These are phyloP conservation scores for Eucalyptus shirleyi DNA, from an alignment of 345 rosid species.

Conservation along the genomic window DNA sequence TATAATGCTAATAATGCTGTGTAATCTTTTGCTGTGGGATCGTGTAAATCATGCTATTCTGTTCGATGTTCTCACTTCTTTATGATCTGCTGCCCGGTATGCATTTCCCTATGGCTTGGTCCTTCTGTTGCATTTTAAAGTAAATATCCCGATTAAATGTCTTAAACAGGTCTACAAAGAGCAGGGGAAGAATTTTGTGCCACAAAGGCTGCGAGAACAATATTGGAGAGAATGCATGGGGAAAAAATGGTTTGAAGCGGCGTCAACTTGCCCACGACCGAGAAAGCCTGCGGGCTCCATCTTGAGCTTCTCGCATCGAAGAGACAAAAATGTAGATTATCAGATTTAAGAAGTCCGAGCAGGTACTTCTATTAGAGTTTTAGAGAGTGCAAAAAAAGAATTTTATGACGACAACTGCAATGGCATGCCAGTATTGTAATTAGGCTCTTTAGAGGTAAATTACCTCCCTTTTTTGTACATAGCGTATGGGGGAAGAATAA, in stretches of 20 bases:
- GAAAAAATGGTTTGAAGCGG: not conserved
- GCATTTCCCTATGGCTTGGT: not conserved
- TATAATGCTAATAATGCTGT: not conserved
- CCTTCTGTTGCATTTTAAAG: not conserved
- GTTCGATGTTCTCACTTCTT: not conserved
- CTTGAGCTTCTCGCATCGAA: not conserved
- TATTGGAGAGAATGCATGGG: not conserved
- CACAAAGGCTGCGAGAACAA: not conserved
- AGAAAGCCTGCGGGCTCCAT: not conserved
- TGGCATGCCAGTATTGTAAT: not conserved
- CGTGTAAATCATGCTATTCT: not conserved
- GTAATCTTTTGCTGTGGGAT: not conserved
- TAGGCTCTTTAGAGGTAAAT: not conserved
- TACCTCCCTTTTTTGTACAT: not conserved
- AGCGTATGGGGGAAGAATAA: not conserved
- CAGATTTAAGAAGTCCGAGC: not conserved
- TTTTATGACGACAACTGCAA: not conserved
- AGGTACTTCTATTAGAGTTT: not conserved
- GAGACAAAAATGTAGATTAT: not conserved
- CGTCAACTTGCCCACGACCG: not conserved
- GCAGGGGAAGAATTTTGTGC: not conserved
- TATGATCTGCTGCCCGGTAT: not conserved
- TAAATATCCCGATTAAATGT: not conserved
- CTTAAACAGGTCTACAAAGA: not conserved
- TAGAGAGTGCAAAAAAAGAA: not conserved